A percentile compares a stretch with the other conserved stretches of the same genome.
These are phyloP conservation scores for Penicillium sp. DNA, from an alignment of 2,329 filamentous ascomycete species.

Conservation along the genomic window DNA sequence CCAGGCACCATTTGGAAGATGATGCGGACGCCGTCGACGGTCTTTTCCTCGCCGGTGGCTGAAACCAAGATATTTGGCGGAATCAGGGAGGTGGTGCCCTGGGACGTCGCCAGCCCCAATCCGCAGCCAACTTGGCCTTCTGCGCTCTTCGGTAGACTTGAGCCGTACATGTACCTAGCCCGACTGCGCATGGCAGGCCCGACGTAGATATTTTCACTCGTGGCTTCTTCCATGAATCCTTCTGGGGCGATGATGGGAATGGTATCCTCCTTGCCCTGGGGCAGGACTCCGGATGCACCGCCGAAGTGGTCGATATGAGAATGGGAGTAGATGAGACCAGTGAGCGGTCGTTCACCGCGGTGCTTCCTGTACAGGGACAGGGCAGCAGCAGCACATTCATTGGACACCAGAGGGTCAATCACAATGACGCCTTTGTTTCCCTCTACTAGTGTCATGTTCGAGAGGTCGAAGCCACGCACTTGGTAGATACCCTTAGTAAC, in stretches of 20 bases:
- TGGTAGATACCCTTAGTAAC: conserved; percentile 41
- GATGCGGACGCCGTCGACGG: conserved; percentile 37
- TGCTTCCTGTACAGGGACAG: conserved; percentile 33
- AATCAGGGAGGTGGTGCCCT: conserved; percentile 32
- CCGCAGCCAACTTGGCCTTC: conserved; percentile 39
- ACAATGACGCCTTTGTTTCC: conserved; percentile 36
- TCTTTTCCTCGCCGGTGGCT: conserved; percentile 29
- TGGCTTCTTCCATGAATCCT: conserved; percentile 39
- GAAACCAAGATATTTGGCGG: conserved; percentile 34
- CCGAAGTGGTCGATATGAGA: conserved; percentile 42
- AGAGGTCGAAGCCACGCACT: conserved; percentile 42
- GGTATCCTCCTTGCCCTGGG: neutral
- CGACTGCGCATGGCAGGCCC: conserved; percentile 40
- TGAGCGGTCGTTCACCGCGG: conserved; percentile 21
- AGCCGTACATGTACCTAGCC: conserved; percentile 43
- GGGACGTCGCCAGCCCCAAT: conserved; percentile 32
- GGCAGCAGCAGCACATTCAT: conserved; percentile 35
- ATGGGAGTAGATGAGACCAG: conserved; percentile 42
- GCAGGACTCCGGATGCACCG: conserved; percentile 20
- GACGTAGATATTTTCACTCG: conserved; percentile 41
- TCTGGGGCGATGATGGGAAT: conserved; percentile 31
- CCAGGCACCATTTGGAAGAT: conserved; percentile 42
- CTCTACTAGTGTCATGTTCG: conserved; percentile 45
- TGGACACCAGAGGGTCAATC: conserved; percentile 39
- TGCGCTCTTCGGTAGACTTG: conserved; percentile 26